Evolutionary conservation across 1,284 basidiomycete species (phyloP).

Genomic region (Malassezia cuniculi): DNA sequence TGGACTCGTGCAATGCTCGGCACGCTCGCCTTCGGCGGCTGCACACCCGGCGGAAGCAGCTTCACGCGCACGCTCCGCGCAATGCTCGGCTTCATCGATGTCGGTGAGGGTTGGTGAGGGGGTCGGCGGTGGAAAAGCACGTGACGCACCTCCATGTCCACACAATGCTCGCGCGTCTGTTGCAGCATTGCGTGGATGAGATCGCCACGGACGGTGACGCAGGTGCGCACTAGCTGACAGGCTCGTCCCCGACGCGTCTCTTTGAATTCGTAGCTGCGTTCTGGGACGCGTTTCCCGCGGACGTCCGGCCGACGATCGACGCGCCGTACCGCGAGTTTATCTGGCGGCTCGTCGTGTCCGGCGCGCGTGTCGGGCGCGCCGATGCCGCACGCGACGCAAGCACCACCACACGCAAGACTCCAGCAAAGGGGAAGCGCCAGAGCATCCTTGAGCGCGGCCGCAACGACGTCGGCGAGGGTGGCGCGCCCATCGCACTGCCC

Average conservation of each 20-base stretch:
- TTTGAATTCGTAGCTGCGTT: constrained; percentile 6
- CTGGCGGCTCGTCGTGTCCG: constrained; percentile 62
- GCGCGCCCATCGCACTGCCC: constrained; percentile 3
- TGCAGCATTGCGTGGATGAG: constrained; percentile 61
- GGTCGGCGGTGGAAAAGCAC: constrained; percentile 1
- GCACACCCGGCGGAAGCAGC: constrained; percentile 4
- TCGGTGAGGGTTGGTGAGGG: neutral
- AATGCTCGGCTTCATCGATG: constrained; percentile 3
- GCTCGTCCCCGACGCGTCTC: constrained; percentile 23
- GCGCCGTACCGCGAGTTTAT: constrained; percentile 64
- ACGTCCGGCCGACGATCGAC: constrained; percentile 54
- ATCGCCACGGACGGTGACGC: constrained; percentile 67
- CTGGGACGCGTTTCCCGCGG: constrained; percentile 39
- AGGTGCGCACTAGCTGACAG: constrained; percentile 59
- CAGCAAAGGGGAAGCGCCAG: constrained; percentile 6
- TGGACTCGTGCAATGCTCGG: too few species aligned
- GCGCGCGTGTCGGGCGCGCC: constrained; percentile 48
- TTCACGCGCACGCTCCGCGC: constrained; percentile 4
- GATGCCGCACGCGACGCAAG: constrained; percentile 12
- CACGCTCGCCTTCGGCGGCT: neutral
- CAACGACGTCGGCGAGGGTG: neutral
- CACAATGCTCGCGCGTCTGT: constrained; percentile 57
- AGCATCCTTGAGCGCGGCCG: constrained; percentile 1
- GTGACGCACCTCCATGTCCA: neutral
- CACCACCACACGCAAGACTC: constrained; percentile 6